Conservation (phyloP, 1,139 yeast species). For the Yamadazyma oceani region DNA sequence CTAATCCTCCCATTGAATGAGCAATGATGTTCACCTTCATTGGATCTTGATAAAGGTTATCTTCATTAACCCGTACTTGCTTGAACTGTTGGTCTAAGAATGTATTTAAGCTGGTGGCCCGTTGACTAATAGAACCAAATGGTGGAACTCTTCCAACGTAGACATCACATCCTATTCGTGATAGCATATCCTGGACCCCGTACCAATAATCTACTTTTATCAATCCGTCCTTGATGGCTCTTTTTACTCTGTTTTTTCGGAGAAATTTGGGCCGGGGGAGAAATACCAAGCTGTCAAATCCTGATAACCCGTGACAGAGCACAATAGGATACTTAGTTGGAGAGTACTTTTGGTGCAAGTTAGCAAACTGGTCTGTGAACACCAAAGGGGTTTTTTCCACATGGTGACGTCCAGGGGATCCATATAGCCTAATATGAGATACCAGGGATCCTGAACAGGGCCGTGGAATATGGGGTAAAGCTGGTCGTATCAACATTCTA, state of each 20-base stretch:
- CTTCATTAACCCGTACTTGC: constrained; percentile 16
- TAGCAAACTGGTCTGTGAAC: constrained; percentile 4
- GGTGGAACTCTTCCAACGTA: constrained; percentile 80
- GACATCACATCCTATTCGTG: constrained; percentile 63
- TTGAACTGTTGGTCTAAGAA: constrained; percentile 49
- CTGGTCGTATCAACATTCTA: too few relatives aligned
- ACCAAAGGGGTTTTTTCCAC: background rate
- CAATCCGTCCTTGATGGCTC: constrained; percentile 16
- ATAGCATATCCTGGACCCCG: constrained; percentile 68
- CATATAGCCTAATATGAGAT: too few relatives aligned
- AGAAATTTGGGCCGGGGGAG: constrained; percentile 34
- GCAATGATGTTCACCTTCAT: constrained; percentile 71
- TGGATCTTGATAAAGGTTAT: constrained; percentile 23
- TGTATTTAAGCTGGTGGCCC: constrained; percentile 61
- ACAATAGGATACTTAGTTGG: constrained; percentile 63
- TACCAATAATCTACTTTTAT: constrained; percentile 67
- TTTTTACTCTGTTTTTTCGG: constrained; percentile 12
- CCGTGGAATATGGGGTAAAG: too few relatives aligned
- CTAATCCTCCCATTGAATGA: constrained; percentile 96
- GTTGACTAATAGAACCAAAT: constrained; percentile 68
- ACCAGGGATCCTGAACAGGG: too few relatives aligned
- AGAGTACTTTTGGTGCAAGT: constrained; percentile 5
- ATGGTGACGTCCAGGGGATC: too few relatives aligned
- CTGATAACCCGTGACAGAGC: constrained; percentile 81
- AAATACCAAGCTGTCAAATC: constrained; percentile 63